phyloP scores from a whole-genome alignment of 768 basidiomycete species.

The Pulveroboletus sp. region DNA sequence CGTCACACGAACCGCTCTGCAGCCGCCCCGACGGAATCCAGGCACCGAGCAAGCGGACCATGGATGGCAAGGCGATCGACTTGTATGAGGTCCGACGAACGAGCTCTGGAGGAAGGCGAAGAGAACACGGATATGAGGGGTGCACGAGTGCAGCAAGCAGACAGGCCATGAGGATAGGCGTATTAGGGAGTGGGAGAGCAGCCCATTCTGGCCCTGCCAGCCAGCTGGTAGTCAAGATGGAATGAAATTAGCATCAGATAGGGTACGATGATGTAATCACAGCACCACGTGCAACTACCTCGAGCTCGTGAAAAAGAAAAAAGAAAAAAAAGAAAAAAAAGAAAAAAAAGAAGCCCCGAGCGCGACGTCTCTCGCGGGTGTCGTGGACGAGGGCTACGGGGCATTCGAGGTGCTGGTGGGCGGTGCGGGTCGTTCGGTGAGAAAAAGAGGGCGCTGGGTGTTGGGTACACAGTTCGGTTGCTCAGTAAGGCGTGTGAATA shows the following conservation, averaged over 20 bases:
- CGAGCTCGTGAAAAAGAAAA: slow-evolving; percentile 6
- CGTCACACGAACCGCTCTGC: slow-evolving; percentile 9
- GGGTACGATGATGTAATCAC: slow-evolving; percentile 26
- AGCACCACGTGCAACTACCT: slow-evolving; percentile 16
- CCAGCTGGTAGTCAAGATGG: slow-evolving; percentile 7
- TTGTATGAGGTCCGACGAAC: neutral
- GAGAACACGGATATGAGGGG: no score
- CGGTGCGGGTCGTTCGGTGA: neutral
- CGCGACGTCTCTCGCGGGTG: neutral
- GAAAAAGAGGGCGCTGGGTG: neutral
- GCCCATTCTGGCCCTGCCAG: slow-evolving; percentile 9
- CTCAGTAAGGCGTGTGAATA: slow-evolving; percentile 27
- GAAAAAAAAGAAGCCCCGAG: neutral
- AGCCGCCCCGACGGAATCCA: slow-evolving; percentile 10
- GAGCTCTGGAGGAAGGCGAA: neutral
- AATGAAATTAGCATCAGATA: slow-evolving; percentile 19
- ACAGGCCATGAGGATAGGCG: neutral
- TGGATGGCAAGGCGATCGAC: neutral
- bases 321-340: slow-evolving; percentile 1
- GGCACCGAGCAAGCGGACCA: neutral
- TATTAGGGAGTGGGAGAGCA: neutral
- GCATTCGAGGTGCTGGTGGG: neutral
- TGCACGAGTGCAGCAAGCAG: no score
- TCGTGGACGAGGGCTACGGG: neutral
- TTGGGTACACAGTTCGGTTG: neutral